Evolutionary conservation across 176 grass and related monocot species (phyloP).

Genomic region (Avena insularis): DNA sequence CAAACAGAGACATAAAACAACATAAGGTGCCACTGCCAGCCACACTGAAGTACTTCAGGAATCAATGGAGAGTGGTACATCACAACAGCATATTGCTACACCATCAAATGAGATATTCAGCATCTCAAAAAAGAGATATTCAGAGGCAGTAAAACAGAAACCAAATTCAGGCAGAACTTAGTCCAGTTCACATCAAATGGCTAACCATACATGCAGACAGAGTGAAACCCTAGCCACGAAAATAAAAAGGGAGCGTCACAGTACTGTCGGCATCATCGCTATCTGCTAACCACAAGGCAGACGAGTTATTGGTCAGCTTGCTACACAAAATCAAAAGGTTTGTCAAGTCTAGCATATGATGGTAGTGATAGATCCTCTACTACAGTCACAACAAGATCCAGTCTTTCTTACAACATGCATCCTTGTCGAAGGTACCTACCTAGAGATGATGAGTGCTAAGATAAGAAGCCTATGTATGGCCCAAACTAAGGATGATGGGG

Average conservation of each 20-base stretch:
- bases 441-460: not conserved
- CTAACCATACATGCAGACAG: constrained; percentile 16
- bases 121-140: not conserved
- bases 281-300: constrained; percentile 25
- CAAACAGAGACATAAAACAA: not conserved
- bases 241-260: not conserved
- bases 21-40: constrained; percentile 23
- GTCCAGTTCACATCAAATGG: constrained; percentile 31
- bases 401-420: constrained; percentile 47
- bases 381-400: constrained; percentile 42
- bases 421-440: constrained; percentile 43
- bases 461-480: constrained; percentile 7
- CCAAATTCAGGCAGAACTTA: constrained; percentile 36
- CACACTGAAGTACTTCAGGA: constrained; percentile 30
- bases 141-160: not conserved
- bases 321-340: constrained; percentile 39
- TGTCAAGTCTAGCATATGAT: constrained; percentile 31
- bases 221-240: constrained; percentile 2
- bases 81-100: constrained; percentile 7
- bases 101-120: constrained; percentile 2
- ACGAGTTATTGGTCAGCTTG: constrained; percentile 35
- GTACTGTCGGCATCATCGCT: not conserved
- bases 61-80: constrained; percentile 42
- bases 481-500: not conserved
- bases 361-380: constrained; percentile 12